phyloP scores from a whole-genome alignment of 306 rosid genomes.

The Lotus japonicus region DNA sequence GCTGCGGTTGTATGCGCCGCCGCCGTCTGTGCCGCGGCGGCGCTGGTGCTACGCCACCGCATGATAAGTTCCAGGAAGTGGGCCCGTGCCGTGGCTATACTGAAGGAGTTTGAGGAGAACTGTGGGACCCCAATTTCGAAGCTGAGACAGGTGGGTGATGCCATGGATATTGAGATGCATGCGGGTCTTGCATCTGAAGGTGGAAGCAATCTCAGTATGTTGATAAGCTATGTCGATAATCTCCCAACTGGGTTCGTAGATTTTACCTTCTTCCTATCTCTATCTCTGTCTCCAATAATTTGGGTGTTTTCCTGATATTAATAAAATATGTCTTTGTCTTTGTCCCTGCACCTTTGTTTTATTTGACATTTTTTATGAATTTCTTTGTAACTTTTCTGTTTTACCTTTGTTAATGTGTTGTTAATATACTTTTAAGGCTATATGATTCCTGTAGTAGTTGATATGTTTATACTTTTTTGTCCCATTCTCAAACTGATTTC shows the following conservation, averaged over 20 bases:
- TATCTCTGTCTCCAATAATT: too few relatives aligned
- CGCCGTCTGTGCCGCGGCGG: constrained; percentile 81
- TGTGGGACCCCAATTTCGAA: constrained; percentile 69
- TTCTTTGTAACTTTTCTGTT: not conserved
- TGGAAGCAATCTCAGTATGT: constrained; percentile 95
- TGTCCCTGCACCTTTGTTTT: not conserved
- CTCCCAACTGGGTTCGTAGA: constrained; percentile 81
- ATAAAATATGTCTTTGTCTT: not conserved
- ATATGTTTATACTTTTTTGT: not conserved
- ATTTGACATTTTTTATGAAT: not conserved
- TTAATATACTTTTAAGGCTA: not conserved
- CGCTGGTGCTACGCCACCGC: constrained; percentile 69
- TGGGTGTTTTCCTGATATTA: not conserved
- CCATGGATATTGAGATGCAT: constrained; percentile 98
- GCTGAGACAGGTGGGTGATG: constrained; percentile 77
- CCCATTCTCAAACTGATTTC: not conserved
- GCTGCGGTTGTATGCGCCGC: constrained; percentile 77
- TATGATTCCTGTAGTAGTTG: not conserved
- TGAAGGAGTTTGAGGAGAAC: constrained; percentile 75
- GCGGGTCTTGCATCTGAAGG: constrained; percentile 99
- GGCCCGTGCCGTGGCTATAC: constrained; percentile 50
- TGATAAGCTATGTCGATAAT: constrained; percentile 93
- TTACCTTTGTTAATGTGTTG: not conserved
- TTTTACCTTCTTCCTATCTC: not conserved
- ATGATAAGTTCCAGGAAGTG: constrained; percentile 61